Percentiles rank a stretch among this genome's conserved stretches.
These are phyloP conservation scores for Termitomyces sp. DNA, from an alignment of 768 basidiomycete species.

Conservation along the genomic window DNA sequence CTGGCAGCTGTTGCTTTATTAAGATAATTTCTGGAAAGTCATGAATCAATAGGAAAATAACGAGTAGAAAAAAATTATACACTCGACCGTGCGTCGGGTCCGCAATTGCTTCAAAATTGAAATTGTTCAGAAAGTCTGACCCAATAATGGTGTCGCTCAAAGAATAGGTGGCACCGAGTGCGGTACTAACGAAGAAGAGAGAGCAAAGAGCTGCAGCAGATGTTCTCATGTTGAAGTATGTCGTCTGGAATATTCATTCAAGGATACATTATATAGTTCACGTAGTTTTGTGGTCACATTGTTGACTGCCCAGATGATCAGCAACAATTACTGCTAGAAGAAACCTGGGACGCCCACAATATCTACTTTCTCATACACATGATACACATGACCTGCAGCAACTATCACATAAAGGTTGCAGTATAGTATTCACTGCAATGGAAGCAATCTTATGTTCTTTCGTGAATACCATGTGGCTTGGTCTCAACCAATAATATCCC, in stretches of 20 bases:
- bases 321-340: neutral
- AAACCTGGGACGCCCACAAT: neutral
- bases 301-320: slow-evolving; percentile 5
- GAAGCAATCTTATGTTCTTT: neutral
- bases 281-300: neutral
- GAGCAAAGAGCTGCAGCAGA: neutral
- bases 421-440: neutral
- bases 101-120: slow-evolving; percentile 40
- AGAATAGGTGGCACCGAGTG: slow-evolving; percentile 30
- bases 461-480: neutral
- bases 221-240: neutral
- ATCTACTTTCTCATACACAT: neutral
- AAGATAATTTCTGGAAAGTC: slow-evolving; percentile 31
- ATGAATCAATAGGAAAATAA: neutral
- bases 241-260: neutral
- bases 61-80: slow-evolving; percentile 25
- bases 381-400: slow-evolving; percentile 1
- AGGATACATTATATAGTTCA: neutral
- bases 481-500: neutral
- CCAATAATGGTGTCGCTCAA: slow-evolving; percentile 36
- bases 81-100: slow-evolving; percentile 64
- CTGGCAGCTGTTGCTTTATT: slow-evolving; percentile 31
- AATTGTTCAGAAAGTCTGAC: slow-evolving; percentile 39
- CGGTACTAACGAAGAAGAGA: neutral
- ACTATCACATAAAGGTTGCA: neutral